These are phyloP conservation scores for Coelastrella sp. DNA, from an alignment of 139 green algal species.

Conservation along the genomic window DNA sequence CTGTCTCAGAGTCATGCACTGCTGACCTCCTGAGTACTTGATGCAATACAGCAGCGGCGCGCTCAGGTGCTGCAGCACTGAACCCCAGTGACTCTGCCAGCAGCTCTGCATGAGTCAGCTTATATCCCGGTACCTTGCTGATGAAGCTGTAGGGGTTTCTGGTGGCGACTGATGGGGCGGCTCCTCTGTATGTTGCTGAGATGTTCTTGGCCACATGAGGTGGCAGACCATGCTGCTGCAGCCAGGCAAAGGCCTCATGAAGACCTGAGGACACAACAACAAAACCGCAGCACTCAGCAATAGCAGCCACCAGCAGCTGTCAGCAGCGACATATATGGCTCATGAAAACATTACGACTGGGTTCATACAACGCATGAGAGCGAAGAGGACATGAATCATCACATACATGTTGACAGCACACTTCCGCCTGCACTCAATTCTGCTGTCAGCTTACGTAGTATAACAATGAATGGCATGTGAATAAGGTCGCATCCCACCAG, in stretches of 20 bases:
- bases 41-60: constrained; percentile 3
- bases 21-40: neutral
- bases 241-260: neutral
- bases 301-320: too few species aligned
- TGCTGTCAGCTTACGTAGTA: too few species aligned
- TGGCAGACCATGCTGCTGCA: constrained; percentile 3
- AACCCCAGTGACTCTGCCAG: constrained; percentile 3
- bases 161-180: neutral
- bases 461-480: neutral
- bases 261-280: neutral
- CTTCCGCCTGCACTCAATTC: too few species aligned
- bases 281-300: neutral
- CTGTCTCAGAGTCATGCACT: neutral
- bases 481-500: neutral
- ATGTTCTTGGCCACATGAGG: neutral
- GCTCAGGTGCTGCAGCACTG: neutral
- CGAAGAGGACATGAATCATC: too few species aligned
- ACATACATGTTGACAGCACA: too few species aligned
- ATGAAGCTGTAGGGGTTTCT: constrained; percentile 27
- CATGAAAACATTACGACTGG: too few species aligned
- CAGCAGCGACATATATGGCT: constrained; percentile 2
- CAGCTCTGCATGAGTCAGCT: neutral
- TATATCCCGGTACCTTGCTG: neutral
- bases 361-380: too few species aligned
- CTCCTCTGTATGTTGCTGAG: neutral